Evolutionary conservation across 2,329 filamentous ascomycete genomes (phyloP).

Genomic region (Exophiala sp.): DNA sequence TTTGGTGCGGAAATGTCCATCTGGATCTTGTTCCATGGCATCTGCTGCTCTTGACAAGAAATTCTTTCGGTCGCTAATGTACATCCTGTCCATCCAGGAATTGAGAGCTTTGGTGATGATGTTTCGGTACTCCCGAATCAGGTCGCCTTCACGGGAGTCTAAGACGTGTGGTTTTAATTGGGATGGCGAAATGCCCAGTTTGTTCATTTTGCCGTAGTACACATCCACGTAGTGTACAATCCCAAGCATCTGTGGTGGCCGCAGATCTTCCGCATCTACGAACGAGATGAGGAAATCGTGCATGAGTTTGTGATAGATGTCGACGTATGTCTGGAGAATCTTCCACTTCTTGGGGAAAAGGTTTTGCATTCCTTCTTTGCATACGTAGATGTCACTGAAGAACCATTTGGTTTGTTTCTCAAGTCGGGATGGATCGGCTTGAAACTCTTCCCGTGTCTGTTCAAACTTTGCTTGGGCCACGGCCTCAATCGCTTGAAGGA

Average conservation of each 20-base stretch:
- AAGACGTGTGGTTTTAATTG: conserved; percentile 81
- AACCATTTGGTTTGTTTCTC: conserved; percentile 92
- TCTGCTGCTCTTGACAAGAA: conserved; percentile 73
- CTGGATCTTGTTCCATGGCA: conserved; percentile 78
- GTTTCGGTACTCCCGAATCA: conserved; percentile 87
- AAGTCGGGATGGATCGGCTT: conserved; percentile 73
- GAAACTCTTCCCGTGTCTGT: conserved; percentile 64
- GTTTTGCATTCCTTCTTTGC: conserved; percentile 83
- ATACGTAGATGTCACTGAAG: conserved; percentile 94
- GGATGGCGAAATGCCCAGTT: conserved; percentile 70
- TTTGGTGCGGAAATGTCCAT: conserved; percentile 85
- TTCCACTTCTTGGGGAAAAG: conserved; percentile 96
- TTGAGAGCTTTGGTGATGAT: conserved; percentile 94
- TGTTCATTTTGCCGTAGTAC: conserved; percentile 93
- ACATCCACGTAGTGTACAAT: conserved; percentile 94
- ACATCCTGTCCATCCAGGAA: conserved; percentile 96
- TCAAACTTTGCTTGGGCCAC: conserved; percentile 70
- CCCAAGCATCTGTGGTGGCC: conserved; percentile 77
- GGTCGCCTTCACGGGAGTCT: conserved; percentile 80
- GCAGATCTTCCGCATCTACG: conserved; percentile 78
- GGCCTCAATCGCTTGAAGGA: conserved; percentile 70
- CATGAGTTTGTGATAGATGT: conserved; percentile 91
- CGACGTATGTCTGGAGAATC: conserved; percentile 81
- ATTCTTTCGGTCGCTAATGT: conserved; percentile 70
- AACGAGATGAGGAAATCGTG: conserved; percentile 82